phyloP scores from a whole-genome alignment of 2,329 filamentous ascomycete species.

The Mollisiaceae sp. region DNA sequence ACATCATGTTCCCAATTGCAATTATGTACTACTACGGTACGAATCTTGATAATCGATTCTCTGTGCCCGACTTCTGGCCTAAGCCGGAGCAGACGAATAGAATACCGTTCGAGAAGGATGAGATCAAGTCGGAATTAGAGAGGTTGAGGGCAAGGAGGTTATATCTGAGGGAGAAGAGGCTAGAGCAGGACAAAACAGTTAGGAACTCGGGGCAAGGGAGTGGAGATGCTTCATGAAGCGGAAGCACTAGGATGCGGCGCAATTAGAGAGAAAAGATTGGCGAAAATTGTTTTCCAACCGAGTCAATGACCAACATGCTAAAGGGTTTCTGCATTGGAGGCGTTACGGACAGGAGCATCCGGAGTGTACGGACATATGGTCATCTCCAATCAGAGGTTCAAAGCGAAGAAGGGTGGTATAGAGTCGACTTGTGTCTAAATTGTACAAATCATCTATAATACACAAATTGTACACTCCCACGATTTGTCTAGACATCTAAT shows the following conservation, averaged over 20 bases:
- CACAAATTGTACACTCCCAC: conserved; percentile 28
- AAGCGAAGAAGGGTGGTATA: not conserved
- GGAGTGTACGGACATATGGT: not conserved
- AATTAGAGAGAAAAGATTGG: not conserved
- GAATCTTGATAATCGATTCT: conserved; percentile 92
- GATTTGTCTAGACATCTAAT: conserved; percentile 48
- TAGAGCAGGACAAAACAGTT: conserved; percentile 34
- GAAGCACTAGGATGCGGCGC: not conserved
- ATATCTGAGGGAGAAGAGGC: conserved; percentile 43
- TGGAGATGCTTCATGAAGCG: conserved; percentile 14
- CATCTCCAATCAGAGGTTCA: conserved; percentile 18
- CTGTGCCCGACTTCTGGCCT: conserved; percentile 92
- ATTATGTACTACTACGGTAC: conserved; percentile 99
- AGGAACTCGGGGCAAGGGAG: conserved; percentile 17
- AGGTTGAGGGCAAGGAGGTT: conserved; percentile 39
- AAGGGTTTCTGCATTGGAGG: conserved; percentile 32
- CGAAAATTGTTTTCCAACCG: not conserved
- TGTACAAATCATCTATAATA: conserved; percentile 13
- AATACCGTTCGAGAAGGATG: conserved; percentile 77
- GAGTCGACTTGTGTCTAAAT: not conserved
- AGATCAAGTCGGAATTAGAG: conserved; percentile 74
- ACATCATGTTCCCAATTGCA: conserved; percentile 97
- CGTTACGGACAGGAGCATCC: conserved; percentile 21
- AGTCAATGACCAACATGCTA: not conserved
- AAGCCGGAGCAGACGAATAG: conserved; percentile 77